Conservation (phyloP, 371 early-diverging fungal genomes). For the Syncephalis plumigaleata region DNA sequence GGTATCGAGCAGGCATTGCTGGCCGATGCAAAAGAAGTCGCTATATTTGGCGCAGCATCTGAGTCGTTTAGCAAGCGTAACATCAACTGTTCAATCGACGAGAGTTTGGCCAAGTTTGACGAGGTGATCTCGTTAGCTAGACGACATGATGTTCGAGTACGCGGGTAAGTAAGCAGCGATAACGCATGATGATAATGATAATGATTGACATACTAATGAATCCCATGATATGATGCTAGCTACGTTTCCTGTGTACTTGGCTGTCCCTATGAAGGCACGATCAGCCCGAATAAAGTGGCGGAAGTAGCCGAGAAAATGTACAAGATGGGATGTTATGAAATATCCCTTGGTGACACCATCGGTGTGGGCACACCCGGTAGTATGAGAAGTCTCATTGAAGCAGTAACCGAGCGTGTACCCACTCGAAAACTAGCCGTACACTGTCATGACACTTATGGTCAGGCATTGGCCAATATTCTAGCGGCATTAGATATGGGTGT, state of each 20-base stretch:
- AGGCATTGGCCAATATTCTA: constrained; percentile 86
- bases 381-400: constrained; percentile 13
- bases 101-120: constrained; percentile 56
- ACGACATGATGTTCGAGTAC: constrained; percentile 48
- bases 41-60: constrained; percentile 83
- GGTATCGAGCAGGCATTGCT: constrained; percentile 68
- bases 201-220: neutral
- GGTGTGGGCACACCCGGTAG: constrained; percentile 70
- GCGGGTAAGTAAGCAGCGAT: constrained; percentile 33
- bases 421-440: constrained; percentile 73
- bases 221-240: constrained; percentile 13
- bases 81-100: constrained; percentile 81
- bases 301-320: constrained; percentile 49
- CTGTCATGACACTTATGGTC: constrained; percentile 96
- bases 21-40: constrained; percentile 72
- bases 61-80: constrained; percentile 82
- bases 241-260: constrained; percentile 88
- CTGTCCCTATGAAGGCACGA: constrained; percentile 84
- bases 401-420: constrained; percentile 54
- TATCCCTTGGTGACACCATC: constrained; percentile 92
- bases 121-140: constrained; percentile 49
- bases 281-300: constrained; percentile 55
- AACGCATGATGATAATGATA: neutral
- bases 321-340: constrained; percentile 93
- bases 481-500: constrained; percentile 72